These are phyloP conservation scores for Botryotinia convoluta DNA, from an alignment of 2,329 filamentous ascomycete species.

Conservation along the genomic window DNA sequence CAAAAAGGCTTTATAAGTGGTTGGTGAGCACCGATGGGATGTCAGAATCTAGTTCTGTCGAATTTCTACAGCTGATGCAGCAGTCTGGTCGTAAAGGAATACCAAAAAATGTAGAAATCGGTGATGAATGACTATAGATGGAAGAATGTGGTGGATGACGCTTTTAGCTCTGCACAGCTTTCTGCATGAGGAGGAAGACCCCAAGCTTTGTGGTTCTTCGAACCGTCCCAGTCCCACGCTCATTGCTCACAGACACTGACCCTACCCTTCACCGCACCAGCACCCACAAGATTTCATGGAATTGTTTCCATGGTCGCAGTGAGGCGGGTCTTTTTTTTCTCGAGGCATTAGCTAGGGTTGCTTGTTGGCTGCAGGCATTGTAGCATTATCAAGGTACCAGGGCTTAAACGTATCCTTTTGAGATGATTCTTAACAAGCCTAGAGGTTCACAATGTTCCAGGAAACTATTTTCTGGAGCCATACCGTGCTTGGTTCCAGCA, in stretches of 20 bases:
- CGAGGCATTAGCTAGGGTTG: slow-evolving; percentile 26
- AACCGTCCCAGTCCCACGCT: slow-evolving; percentile 31
- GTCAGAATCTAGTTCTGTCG: slow-evolving; percentile 5
- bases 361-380: slow-evolving; percentile 27
- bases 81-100: slow-evolving; percentile 13
- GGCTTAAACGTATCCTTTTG: slow-evolving; percentile 17
- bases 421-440: slow-evolving; percentile 15
- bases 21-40: slow-evolving; percentile 20
- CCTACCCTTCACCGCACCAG: slow-evolving; percentile 27
- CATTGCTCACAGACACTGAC: slow-evolving; percentile 33
- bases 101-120: slow-evolving; percentile 6
- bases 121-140: slow-evolving; percentile 19
- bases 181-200: slow-evolving; percentile 21
- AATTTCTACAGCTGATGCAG: slow-evolving; percentile 16
- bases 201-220: slow-evolving; percentile 23
- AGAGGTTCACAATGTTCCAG: slow-evolving; percentile 21
- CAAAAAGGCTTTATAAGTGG: slow-evolving; percentile 29
- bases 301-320: slow-evolving; percentile 26
- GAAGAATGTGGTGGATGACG: slow-evolving; percentile 32
- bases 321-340: slow-evolving; percentile 29
- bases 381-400: slow-evolving; percentile 21
- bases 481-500: slow-evolving; percentile 21
- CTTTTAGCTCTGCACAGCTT: slow-evolving; percentile 31
- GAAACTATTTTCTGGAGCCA: slow-evolving; percentile 23
- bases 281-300: slow-evolving; percentile 26